Evolutionary conservation across 2,329 filamentous ascomycete species (phyloP).

Genomic region (Didymella sp.): DNA sequence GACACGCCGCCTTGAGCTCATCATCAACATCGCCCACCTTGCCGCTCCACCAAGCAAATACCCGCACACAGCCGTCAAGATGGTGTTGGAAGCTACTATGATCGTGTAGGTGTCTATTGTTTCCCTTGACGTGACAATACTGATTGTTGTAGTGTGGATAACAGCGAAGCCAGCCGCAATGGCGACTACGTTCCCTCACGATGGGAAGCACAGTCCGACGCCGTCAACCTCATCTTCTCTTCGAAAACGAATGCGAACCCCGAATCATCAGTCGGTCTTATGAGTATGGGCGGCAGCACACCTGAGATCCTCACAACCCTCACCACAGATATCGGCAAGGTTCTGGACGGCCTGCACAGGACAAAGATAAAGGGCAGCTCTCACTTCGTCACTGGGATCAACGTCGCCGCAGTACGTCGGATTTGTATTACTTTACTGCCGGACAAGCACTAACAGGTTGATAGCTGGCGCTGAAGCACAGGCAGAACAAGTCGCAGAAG

Average conservation of each 20-base stretch:
- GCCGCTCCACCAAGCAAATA: slow-evolving; percentile 12
- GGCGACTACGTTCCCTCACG: slow-evolving; percentile 90
- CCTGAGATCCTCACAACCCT: slow-evolving; percentile 96
- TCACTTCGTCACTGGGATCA: slow-evolving; percentile 91
- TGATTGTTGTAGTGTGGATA: slow-evolving; percentile 74
- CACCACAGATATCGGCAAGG: slow-evolving; percentile 94
- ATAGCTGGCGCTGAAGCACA: slow-evolving; percentile 93
- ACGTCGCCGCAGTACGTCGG: slow-evolving; percentile 83
- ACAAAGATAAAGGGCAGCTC: slow-evolving; percentile 85
- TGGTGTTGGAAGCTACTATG: slow-evolving; percentile 99
- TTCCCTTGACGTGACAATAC: slow-evolving; percentile 8
- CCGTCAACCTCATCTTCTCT: slow-evolving; percentile 93
- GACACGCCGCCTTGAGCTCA: slow-evolving; percentile 33
- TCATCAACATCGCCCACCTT: slow-evolving; percentile 26
- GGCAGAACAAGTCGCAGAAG: slow-evolving; percentile 95
- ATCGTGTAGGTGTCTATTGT: slow-evolving; percentile 68
- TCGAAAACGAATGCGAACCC: slow-evolving; percentile 94
- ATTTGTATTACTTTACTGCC: slow-evolving; percentile 75
- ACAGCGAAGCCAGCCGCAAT: slow-evolving; percentile 98
- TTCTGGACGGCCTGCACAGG: slow-evolving; percentile 84
- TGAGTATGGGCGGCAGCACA: slow-evolving; percentile 99
- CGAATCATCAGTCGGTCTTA: slow-evolving; percentile 94
- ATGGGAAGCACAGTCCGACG: slow-evolving; percentile 95
- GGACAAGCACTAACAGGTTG: slow-evolving; percentile 60
- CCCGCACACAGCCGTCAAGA: slow-evolving; percentile 62